phyloP scores from a whole-genome alignment of 2,329 filamentous ascomycete genomes.

The Aureobasidium pullulans region DNA sequence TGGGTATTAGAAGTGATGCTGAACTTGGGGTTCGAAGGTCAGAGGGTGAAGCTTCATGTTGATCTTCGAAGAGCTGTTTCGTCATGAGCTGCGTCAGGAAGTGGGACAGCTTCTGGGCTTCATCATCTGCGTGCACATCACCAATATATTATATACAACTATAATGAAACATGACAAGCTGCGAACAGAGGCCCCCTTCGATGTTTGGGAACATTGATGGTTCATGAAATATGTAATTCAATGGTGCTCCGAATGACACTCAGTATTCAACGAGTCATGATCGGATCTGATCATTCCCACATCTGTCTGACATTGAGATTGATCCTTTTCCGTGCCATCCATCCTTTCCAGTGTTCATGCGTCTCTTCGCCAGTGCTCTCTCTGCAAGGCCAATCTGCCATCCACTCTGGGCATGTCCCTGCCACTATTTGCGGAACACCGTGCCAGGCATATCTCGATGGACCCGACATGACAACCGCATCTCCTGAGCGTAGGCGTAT shows the following conservation, averaged over 20 bases:
- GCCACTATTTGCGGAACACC: slow-evolving; percentile 81
- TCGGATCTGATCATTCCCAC: slow-evolving; percentile 39
- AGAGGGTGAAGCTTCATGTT: background rate
- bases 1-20: background rate
- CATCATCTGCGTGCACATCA: background rate
- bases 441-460: slow-evolving; percentile 87
- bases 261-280: too few relatives aligned
- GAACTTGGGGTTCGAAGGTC: background rate
- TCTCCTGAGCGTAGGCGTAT: slow-evolving; percentile 75
- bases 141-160: background rate
- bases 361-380: slow-evolving; percentile 22
- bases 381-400: slow-evolving; percentile 64
- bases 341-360: slow-evolving; percentile 68
- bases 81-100: background rate
- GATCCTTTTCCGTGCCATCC: slow-evolving; percentile 82
- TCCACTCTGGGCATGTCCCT: slow-evolving; percentile 67
- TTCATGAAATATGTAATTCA: background rate
- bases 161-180: too few relatives aligned
- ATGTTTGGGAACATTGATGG: background rate
- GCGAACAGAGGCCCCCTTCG: too few relatives aligned
- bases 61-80: background rate
- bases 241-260: background rate
- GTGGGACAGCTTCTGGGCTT: background rate
- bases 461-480: slow-evolving; percentile 78
- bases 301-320: slow-evolving; percentile 93